Evolutionary conservation across 2,329 filamentous ascomycete genomes (phyloP).

Genomic region (Trichoderma simmonsii): DNA sequence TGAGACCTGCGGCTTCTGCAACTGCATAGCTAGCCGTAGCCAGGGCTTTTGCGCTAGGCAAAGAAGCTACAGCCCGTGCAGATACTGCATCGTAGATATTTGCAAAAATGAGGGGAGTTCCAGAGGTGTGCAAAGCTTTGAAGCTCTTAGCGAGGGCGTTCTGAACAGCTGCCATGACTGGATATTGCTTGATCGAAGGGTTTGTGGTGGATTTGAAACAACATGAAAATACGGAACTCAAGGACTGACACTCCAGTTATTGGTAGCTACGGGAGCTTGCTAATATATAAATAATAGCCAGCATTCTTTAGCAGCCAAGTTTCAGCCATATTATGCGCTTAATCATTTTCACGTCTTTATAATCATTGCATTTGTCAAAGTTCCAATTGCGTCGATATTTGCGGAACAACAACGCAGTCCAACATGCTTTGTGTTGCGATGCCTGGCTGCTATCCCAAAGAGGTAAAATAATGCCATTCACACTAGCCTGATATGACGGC

Average conservation of each 20-base stretch:
- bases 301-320: not conserved
- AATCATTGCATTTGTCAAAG: not conserved
- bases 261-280: not conserved
- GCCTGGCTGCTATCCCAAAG: not conserved
- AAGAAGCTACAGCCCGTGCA: not conserved
- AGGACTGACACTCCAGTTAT: not conserved
- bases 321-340: not conserved
- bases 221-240: not conserved
- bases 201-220: not conserved
- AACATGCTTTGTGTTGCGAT: not conserved
- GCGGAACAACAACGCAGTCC: not conserved
- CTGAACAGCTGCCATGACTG: not conserved
- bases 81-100: conserved; percentile 6
- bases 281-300: not conserved
- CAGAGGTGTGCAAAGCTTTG: not conserved
- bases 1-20: conserved; percentile 3
- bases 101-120: not conserved
- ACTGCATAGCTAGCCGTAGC: conserved; percentile 5
- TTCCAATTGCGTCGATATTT: not conserved
- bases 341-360: not conserved
- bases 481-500: not conserved
- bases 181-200: not conserved
- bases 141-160: not conserved
- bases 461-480: not conserved
- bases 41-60: not conserved